Base-by-base conservation (phyloP, 192 early-diverging fungal genomes). In the Coemansia sp. region DNA sequence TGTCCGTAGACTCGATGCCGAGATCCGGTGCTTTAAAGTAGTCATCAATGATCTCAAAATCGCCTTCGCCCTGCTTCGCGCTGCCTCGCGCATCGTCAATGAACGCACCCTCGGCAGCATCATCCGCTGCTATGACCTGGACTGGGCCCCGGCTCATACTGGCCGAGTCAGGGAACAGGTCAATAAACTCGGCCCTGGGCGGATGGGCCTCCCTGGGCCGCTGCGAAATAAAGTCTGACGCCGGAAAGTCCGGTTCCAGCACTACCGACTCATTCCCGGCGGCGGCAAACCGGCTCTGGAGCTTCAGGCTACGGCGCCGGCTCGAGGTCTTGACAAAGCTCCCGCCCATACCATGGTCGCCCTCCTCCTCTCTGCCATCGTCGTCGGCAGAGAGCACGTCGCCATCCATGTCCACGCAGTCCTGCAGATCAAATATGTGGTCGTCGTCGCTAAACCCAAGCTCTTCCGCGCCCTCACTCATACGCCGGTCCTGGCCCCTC, bases 21-120 rank as follows among this genome's bases (percentile, higher is more conserved):
- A 51, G 50, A 4, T 19, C 50, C 0, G 69, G 69, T 8, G 28
- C 62, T 16, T 51, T 51, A 38, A 72, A 72, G 58, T 72, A 72
- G 44, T 72, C 54, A 14, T 72, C 62, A 22, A 72, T 72, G 19
- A 72, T 40, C 14, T 44, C 54, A 60, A 72, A 65, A 18, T 16
- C 47, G 3, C 5, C 20, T 13, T n/a, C 30, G 13, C 32, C 44
- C 3, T n/a, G 32, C 27, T 13, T 10, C 16, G 13, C 11, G 29
- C 14, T 29, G 10, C 2, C 17, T 23, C 7, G 23, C 27, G 26
- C 10, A 25, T 36, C 51, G 17, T 23, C 51, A 29, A 53, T 14
- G 30, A 53, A 53, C 37, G 27, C 21, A 5, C 23, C 47, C 23
- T 31, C 26, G 25, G 5, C 13, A 4, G 40, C 3, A 9, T 41